Percentiles rank a stretch among this genome's conserved stretches.
These are phyloP conservation scores for Xanthoparmelia taractica DNA, from an alignment of 495 filamentous ascomycete genomes.

Conservation along the genomic window DNA sequence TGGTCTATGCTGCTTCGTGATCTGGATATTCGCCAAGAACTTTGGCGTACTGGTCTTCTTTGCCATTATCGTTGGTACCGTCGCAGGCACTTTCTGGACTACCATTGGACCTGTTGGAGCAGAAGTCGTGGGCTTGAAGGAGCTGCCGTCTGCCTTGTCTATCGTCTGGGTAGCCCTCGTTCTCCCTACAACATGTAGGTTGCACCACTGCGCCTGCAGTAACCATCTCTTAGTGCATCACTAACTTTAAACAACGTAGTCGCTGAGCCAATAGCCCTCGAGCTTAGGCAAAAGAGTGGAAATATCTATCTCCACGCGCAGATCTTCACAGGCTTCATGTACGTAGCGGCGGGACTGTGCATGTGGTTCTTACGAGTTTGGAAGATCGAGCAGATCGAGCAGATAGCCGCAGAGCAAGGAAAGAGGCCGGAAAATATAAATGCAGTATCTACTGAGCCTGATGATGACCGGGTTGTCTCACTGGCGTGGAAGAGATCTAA, in stretches of 20 bases:
- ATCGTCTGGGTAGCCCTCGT: slow-evolving; percentile 72
- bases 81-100: slow-evolving; percentile 64
- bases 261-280: slow-evolving; percentile 59
- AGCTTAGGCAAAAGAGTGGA: slow-evolving; percentile 42
- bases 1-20: slow-evolving; percentile 52
- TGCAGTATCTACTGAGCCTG: slow-evolving; percentile 8
- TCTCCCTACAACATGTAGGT: slow-evolving; percentile 56
- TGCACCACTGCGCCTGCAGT: neutral
- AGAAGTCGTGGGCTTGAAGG: slow-evolving; percentile 66
- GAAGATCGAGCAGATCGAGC: slow-evolving; percentile 25
- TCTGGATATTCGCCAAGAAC: slow-evolving; percentile 61
- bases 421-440: slow-evolving; percentile 13
- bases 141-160: slow-evolving; percentile 63
- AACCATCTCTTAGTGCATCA: neutral
- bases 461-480: slow-evolving; percentile 7
- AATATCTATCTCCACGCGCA: slow-evolving; percentile 53
- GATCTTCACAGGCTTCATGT: slow-evolving; percentile 54
- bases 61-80: slow-evolving; percentile 53
- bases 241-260: slow-evolving; percentile 30
- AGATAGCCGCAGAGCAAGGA: slow-evolving; percentile 17
- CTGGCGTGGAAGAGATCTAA: neutral
- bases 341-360: slow-evolving; percentile 46
- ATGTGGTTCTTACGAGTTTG: slow-evolving; percentile 42
- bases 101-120: slow-evolving; percentile 64
- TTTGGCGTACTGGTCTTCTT: slow-evolving; percentile 59